These are phyloP conservation scores for Fusarium siculi DNA, from an alignment of 2,329 filamentous ascomycete species.

Conservation along the genomic window DNA sequence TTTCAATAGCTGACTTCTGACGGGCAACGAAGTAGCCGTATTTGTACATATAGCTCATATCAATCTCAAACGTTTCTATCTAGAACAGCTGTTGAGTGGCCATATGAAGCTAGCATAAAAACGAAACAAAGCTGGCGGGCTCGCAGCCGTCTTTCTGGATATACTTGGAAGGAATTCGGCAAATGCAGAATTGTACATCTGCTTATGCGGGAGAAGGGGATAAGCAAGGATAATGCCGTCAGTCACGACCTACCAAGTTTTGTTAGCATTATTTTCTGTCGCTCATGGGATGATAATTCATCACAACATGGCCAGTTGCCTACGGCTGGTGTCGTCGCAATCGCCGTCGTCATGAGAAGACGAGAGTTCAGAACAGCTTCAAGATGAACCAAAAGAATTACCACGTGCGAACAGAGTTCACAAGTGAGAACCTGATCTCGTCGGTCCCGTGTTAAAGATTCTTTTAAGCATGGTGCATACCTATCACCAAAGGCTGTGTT, in stretches of 20 bases:
- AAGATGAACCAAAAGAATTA: neutral
- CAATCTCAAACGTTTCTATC: neutral
- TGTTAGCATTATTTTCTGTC: too few relatives aligned
- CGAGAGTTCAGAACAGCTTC: neutral
- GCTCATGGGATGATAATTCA: neutral
- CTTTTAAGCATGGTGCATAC: neutral
- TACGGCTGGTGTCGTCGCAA: neutral
- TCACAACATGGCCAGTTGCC: neutral
- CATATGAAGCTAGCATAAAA: too few relatives aligned
- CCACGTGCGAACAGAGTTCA: neutral
- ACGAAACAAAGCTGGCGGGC: too few relatives aligned
- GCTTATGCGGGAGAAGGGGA: neutral
- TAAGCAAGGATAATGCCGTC: too few relatives aligned
- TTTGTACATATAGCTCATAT: neutral
- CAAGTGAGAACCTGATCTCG: neutral
- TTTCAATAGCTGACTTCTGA: neutral
- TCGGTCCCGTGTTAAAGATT: too few relatives aligned
- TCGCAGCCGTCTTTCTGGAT: neutral
- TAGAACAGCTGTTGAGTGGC: neutral
- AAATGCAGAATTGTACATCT: neutral
- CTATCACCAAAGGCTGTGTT: accelerated
- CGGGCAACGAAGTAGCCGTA: neutral
- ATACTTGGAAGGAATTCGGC: neutral
- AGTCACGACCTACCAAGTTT: neutral
- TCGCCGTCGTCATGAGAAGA: neutral